Evolutionary conservation across 352 stramenopile species (phyloP), one percentile per base, ranked within the genome.

Genomic region (Phytopythium chamaehyphon): DNA sequence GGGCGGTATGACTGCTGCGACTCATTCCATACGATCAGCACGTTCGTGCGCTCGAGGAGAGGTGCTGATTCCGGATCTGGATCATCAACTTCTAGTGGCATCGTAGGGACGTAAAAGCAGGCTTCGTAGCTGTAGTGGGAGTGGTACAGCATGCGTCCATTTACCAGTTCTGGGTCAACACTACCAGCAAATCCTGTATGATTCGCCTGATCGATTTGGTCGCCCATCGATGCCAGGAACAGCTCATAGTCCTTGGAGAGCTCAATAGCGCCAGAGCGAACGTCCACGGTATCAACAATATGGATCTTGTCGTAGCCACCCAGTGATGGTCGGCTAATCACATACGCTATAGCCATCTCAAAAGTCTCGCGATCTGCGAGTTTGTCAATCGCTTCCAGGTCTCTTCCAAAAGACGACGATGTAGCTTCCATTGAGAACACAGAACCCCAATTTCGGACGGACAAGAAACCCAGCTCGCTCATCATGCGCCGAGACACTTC

Each of bases 21-120:
- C 45, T 95, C 84, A 47, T 93, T 95, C 84, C 84, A 95, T 35
- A 95, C 66, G 45, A 95, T 92, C 24, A 95, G 57, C 19, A 93
- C 82, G 18, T 87, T 90, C 9, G 81, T 72, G 28, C 78, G 66
- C 55, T 78, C 69, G 22, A 93, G 67, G 2, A 91, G 55, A 21
- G 42, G 60, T 15, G 69, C 62, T 16, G 63, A 43, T n/a, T 52
- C 46, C 6, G 46, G 46, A 16, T 52, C 46, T 31, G 53, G 24
- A 49, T 59, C 28, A 50, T 76, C 55, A 64, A 62, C 62, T 33
- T 76, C 70, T 11, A 76, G 36, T 14, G 84, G 58, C 52, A 90
- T 67, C 2, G 84, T 93, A 23, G 84, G 80, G 11, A 93, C 82
- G 52, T 88, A 95, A 22, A 92, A 93, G 61, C 78, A 88, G 23